Evolutionary conservation across 2,329 filamentous ascomycete species (phyloP), one percentile per base, ranked within the genome.

Genomic region (Aspergillus tanneri): DNA sequence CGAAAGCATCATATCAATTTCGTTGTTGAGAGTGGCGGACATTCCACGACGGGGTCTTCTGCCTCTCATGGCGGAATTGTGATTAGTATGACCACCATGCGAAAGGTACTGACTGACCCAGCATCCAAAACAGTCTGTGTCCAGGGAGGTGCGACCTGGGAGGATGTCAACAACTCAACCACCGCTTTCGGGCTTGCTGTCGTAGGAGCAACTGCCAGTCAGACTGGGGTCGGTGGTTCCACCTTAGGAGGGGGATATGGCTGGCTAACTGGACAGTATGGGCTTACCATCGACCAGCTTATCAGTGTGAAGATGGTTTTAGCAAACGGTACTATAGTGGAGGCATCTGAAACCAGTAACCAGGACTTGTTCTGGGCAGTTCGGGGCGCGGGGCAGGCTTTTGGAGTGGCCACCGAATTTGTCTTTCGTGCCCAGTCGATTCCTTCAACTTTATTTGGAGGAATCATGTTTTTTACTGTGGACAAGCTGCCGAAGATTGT

Each of bases 181-280:
- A 76, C 69, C 47, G 64, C 73, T 41, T 67, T 79, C 54, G 73
- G 74, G 0, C 72, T 84, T 2, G 81, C 80, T 2, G 79, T 79
- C 2, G 77, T 83, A 1, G 80, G 80, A 6, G 80, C 81, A 4
- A 82, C 80, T 0, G 77, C 83, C 5, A 77, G 76, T 21, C 77
- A 83, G 49, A 83, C 79, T 2, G 81, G 82, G 3, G 77, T 84
- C 6, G 81, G 78, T 4, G 82, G 79, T 0, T 64, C 83, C n/a
- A 73, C 76, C 1, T 60, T 83, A 0, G 77, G 79, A 2, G 80
- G 80, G 24, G 81, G 81, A 2, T 80, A 78, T 55, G 80, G 82
- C 0, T 74, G 76, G 58, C 65, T 84, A 9, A 75, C 71, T 11
- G 75, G 77, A 2, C 67, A 68, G 21, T 65, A 79, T 46, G 83